Base-by-base conservation (phyloP, 257 asterid genomes). In the Solanum habrochaites region DNA sequence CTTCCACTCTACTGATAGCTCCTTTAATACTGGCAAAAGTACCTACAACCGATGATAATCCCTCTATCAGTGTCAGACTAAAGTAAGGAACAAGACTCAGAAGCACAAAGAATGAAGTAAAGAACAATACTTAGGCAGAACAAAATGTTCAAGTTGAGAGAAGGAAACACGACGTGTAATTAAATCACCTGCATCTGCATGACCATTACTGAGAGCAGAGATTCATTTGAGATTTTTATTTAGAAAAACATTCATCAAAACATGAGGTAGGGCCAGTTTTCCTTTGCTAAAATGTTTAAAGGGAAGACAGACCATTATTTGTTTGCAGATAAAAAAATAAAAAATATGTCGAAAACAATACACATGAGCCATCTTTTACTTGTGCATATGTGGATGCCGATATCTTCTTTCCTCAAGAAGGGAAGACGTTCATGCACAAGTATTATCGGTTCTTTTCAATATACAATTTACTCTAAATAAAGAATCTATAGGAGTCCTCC, bases 1-100 rank as follows among this genome's bases (percentile, higher is more conserved):
- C 92, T 88, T 90, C 89, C 74, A 88, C 90, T 32, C 80, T 78
- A 86, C 85, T 58, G 86, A 86, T 40, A n/a, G 86, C 90, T 66
- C 90, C 88, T 72, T 40, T 86, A 60, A 70, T 74, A 83, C 72
- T 70, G 60, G 88, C 87, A 87, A 86, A 71, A 60, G 72, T 72
- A 83, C 86, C 92, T 90, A 87, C 9, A 82, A 66, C 81, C 70
- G 72, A 90, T 45, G 39, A 69, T 52, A 31, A 49, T 71, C 69
- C 77, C 35, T 82, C 45, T 3, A 16, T 87, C 86, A 89, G 78
- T 72, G 43, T 67, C 60, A 39, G 35, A 74, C 31, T 42, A 39
- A 78, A 37, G 81, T 64, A 86, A 71, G 70, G 35, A 71, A 52
- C 42, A 69, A 85, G 35, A 67, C 35, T 1, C 20, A 56, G 58